A percentile compares a stretch with the other conserved stretches of the same genome.
These are phyloP conservation scores for Chytriomyces sp. DNA, from an alignment of 192 early-diverging fungal genomes.

Conservation along the genomic window DNA sequence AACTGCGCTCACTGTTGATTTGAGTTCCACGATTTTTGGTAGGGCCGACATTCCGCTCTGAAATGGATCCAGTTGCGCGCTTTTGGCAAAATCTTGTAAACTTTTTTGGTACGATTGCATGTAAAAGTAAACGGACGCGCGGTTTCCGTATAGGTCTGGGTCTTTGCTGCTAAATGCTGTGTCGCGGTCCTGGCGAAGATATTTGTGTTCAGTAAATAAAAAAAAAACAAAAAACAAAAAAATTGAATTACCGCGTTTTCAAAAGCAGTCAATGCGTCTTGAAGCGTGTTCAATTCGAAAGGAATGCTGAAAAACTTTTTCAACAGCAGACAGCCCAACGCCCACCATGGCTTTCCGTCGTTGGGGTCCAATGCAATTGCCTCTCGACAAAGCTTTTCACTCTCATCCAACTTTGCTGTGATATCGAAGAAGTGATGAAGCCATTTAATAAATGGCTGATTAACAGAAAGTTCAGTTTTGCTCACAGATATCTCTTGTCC, in stretches of 20 bases:
- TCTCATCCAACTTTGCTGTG: conserved; percentile 9
- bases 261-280: background rate
- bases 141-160: conserved; percentile 33
- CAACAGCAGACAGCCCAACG: conserved; percentile 8
- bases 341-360: conserved; percentile 31
- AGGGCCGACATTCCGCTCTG: background rate
- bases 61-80: conserved; percentile 24
- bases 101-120: conserved; percentile 7
- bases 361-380: conserved; percentile 19
- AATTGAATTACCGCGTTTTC: background rate
- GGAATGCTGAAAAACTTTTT: background rate
- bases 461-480: background rate
- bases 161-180: conserved; percentile 3
- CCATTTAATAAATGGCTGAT: background rate
- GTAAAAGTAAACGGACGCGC: conserved; percentile 23
- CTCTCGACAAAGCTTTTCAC: conserved; percentile 32
- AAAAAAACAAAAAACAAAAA: background rate
- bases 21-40: conserved; percentile 4
- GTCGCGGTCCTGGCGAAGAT: background rate
- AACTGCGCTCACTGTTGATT: background rate
- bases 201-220: background rate
- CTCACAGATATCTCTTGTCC: background rate
- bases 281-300: background rate
- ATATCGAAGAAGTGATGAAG: background rate
- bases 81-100: conserved; percentile 18